Base-by-base conservation (phyloP, 495 filamentous ascomycete species). In the Penicillium odoratum region DNA sequence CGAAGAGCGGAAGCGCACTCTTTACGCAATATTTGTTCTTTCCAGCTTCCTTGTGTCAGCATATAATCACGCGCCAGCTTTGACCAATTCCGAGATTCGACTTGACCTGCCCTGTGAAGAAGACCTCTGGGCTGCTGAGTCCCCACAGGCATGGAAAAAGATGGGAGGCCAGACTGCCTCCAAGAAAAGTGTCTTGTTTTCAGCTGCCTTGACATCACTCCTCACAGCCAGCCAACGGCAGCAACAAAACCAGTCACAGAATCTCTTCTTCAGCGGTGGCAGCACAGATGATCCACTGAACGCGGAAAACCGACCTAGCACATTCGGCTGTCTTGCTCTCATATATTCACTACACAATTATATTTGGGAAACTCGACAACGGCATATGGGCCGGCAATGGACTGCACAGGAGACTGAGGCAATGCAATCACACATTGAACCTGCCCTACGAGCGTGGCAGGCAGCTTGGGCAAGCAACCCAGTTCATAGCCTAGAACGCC, bases 331-430 rank as follows among this genome's bases (percentile, higher is more conserved):
- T 73, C 76, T 97, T 15, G 83, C 97, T 10, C 78, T 98, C 51
- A 98, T 98, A 68, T 95, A 96, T 70, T 93, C 94, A 1, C 76
- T 98, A 28, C 94, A 98, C 72, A 96, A 97, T 60, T 97, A 97
- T 71, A 97, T 98, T 45, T 98, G 94, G 94, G 93, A 98, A 74
- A 97, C 92, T 2, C 84, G 94, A 40, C 93, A 96, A 70, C 79
- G 92, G 36, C 93, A 97, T 64, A 87, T 92, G 66, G 92, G 89
- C 56, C 86, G 92, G 58, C 83, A 90, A 58, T 97, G 93, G 93
- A 96, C 92, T 15, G 83, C 88, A 29, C 85, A 90, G 58, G 94
- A 98, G 70, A 95, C 91, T 0, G 92, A 98, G 60, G 89, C 91
- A 48, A 96, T 98, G 93, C 92, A 97, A 71, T 87, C 90, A 11